phyloP scores from a whole-genome alignment of 164 flowering plant species.

The Umbilicus rupestris region DNA sequence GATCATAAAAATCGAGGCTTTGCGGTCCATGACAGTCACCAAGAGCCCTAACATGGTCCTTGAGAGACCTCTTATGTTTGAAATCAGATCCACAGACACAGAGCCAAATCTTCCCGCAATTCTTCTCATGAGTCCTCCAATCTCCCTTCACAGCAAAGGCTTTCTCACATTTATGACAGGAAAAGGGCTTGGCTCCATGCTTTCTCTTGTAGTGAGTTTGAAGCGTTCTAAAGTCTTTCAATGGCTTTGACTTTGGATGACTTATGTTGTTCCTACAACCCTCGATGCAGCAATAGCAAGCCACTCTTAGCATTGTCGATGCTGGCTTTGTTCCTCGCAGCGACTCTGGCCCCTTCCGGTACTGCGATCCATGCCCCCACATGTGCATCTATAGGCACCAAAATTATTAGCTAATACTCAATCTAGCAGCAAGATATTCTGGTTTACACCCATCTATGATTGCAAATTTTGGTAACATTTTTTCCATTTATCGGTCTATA shows the following conservation, averaged over 20 bases:
- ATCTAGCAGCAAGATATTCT: too few relatives aligned
- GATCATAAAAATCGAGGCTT: slow-evolving; percentile 14
- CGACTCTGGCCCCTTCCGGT: slow-evolving; percentile 47
- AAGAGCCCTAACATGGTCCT: slow-evolving; percentile 59
- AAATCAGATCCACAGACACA: slow-evolving; percentile 71
- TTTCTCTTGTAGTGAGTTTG: slow-evolving; percentile 77
- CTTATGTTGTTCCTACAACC: slow-evolving; percentile 68
- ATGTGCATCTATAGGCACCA: slow-evolving; percentile 42
- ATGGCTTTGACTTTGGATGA: slow-evolving; percentile 57
- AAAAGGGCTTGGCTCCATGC: slow-evolving; percentile 53
- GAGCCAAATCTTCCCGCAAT: slow-evolving; percentile 67
- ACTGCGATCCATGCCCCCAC: slow-evolving; percentile 76
- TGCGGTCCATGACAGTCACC: slow-evolving; percentile 54
- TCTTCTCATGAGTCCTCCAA: slow-evolving; percentile 79
- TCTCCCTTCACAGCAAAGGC: slow-evolving; percentile 62
- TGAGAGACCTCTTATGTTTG: slow-evolving; percentile 68
- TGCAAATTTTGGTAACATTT: too few relatives aligned
- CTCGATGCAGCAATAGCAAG: slow-evolving; percentile 61
- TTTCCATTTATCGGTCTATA: too few relatives aligned
- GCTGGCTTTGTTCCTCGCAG: slow-evolving; percentile 42
- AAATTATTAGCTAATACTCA: neutral
- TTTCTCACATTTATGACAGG: slow-evolving; percentile 56
- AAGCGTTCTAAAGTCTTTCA: slow-evolving; percentile 64
- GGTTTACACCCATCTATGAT: too few relatives aligned
- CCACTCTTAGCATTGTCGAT: slow-evolving; percentile 42